These are phyloP conservation scores for Neospermospora avenae DNA, from an alignment of 2,329 filamentous ascomycete genomes.

Conservation along the genomic window DNA sequence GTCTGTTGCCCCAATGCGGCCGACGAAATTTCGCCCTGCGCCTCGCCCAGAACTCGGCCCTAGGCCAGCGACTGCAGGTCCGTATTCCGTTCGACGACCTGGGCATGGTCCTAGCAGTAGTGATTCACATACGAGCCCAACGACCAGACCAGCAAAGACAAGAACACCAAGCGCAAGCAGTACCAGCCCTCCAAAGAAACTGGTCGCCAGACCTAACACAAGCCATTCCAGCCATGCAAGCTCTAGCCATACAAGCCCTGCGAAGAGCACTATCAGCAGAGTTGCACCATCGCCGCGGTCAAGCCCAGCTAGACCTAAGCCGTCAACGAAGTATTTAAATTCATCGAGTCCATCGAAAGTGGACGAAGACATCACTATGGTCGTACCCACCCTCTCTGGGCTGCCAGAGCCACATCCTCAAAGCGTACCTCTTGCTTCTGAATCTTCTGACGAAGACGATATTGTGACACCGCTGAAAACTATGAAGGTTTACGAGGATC, in stretches of 20 bases:
- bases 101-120: slow-evolving; percentile 31
- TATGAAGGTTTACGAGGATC: slow-evolving; percentile 60
- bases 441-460: slow-evolving; percentile 40
- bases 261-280: slow-evolving; percentile 34
- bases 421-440: slow-evolving; percentile 37
- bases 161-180: slow-evolving; percentile 50
- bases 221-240: slow-evolving; percentile 36
- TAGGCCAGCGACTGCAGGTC: slow-evolving; percentile 62
- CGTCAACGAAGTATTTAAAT: slow-evolving; percentile 14
- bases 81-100: slow-evolving; percentile 55
- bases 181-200: slow-evolving; percentile 37
- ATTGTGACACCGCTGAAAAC: slow-evolving; percentile 29
- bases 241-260: slow-evolving; percentile 41
- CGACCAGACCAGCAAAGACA: slow-evolving; percentile 42
- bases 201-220: slow-evolving; percentile 33
- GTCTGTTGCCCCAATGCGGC: slow-evolving; percentile 62
- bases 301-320: slow-evolving; percentile 21
- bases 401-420: slow-evolving; percentile 33
- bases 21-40: slow-evolving; percentile 42
- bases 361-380: slow-evolving; percentile 53
- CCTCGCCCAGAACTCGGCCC: slow-evolving; percentile 53
- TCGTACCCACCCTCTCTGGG: slow-evolving; percentile 46
- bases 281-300: slow-evolving; percentile 15
- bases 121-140: slow-evolving; percentile 32
- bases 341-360: slow-evolving; percentile 42